These are phyloP conservation scores for Lepidium campestre DNA, from an alignment of 441 rosid species.

Conservation along the genomic window DNA sequence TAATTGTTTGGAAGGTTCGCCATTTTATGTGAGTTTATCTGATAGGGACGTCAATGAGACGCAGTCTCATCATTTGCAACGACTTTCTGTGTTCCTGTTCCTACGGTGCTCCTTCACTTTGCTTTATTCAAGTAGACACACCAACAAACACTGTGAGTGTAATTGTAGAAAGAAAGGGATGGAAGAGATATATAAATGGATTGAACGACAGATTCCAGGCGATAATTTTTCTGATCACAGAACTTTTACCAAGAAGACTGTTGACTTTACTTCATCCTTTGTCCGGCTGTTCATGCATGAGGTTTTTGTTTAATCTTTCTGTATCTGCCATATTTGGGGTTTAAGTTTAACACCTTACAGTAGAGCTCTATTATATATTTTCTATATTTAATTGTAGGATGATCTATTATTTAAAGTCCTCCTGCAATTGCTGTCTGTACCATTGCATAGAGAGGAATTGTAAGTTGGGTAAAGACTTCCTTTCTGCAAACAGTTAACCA, in stretches of 20 bases:
- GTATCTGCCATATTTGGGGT: neutral
- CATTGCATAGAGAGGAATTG: constrained; percentile 37
- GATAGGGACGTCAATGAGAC: constrained; percentile 29
- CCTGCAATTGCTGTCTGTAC: constrained; percentile 45
- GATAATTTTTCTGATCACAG: constrained; percentile 27
- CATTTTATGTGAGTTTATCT: constrained; percentile 45
- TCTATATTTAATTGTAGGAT: constrained; percentile 47
- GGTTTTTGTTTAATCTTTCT: constrained; percentile 37
- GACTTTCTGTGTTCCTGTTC: constrained; percentile 64
- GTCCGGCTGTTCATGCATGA: constrained; percentile 65
- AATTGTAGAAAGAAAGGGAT: constrained; percentile 43
- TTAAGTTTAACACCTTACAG: neutral
- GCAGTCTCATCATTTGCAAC: constrained; percentile 48
- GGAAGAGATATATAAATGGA: constrained; percentile 59
- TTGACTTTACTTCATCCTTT: constrained; percentile 55
- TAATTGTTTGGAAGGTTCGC: constrained; percentile 69
- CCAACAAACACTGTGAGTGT: constrained; percentile 31
- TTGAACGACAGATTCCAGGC: constrained; percentile 39
- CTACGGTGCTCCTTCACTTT: constrained; percentile 62
- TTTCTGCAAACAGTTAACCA: constrained; percentile 8
- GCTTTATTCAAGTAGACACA: constrained; percentile 38
- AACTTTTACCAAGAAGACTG: constrained; percentile 36
- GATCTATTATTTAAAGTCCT: constrained; percentile 80
- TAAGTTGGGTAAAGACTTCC: constrained; percentile 31
- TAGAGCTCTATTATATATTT: neutral